phyloP scores from a whole-genome alignment of 2,329 filamentous ascomycete species.

The Colletotrichum tropicicola region DNA sequence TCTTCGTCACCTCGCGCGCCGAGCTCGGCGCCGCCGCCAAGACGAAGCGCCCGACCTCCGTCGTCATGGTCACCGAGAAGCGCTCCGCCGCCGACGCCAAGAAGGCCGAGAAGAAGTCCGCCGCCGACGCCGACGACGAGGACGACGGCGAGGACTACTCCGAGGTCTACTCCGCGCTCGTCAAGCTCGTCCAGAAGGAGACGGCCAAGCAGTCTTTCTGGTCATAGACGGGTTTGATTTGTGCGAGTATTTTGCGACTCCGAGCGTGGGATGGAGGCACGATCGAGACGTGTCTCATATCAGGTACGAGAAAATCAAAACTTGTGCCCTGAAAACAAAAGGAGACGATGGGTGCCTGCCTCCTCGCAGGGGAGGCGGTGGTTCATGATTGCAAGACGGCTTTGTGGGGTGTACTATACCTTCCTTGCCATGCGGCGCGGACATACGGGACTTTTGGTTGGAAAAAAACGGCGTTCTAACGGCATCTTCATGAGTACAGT shows the following conservation, averaged over 20 bases:
- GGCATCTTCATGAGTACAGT: neutral
- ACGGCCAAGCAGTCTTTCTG: conserved; percentile 64
- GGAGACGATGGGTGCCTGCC: too few relatives aligned
- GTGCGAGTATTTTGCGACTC: too few relatives aligned
- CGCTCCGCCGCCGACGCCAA: conserved; percentile 54
- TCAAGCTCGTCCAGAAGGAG: conserved; percentile 75
- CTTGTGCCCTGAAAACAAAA: too few relatives aligned
- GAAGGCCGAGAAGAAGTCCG: conserved; percentile 54
- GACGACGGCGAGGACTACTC: conserved; percentile 67
- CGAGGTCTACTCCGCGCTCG: conserved; percentile 70
- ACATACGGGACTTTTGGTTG: conserved; percentile 25
- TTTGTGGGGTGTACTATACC: conserved; percentile 31
- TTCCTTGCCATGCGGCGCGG: conserved; percentile 28
- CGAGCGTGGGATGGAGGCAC: conserved; percentile 13
- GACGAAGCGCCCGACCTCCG: conserved; percentile 96
- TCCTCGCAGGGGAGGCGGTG: too few relatives aligned
- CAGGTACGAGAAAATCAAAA: conserved; percentile 10
- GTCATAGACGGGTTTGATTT: conserved; percentile 39
- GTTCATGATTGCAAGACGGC: conserved; percentile 18
- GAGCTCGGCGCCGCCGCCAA: conserved; percentile 93
- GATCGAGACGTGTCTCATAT: neutral
- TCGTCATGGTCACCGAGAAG: conserved; percentile 85
- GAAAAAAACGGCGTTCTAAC: conserved; percentile 20
- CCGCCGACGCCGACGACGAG: conserved; percentile 52
- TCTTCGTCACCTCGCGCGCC: conserved; percentile 91